These are phyloP conservation scores for Thozetella sp. DNA, from an alignment of 495 filamentous ascomycete species.

Conservation along the genomic window DNA sequence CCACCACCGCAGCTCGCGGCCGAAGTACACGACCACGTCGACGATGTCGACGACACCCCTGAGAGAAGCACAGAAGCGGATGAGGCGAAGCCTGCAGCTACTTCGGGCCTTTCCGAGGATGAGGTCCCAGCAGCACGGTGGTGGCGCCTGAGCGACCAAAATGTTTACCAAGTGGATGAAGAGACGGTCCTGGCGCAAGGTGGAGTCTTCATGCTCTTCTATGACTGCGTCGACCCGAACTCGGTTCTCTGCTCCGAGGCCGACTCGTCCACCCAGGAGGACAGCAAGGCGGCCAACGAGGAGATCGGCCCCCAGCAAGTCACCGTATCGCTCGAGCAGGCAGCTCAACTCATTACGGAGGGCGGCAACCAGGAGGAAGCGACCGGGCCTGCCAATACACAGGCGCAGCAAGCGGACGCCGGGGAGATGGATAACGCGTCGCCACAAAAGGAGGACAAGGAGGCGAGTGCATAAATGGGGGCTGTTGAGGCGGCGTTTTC, in stretches of 20 bases:
- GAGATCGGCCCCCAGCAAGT: not conserved
- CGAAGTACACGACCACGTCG: conserved; percentile 5
- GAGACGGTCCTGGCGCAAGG: conserved; percentile 71
- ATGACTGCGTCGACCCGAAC: conserved; percentile 65
- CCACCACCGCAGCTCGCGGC: not conserved
- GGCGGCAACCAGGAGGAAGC: not conserved
- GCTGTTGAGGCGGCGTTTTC: not conserved
- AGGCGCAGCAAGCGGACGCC: not conserved
- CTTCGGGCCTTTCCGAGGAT: not conserved
- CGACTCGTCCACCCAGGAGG: not conserved
- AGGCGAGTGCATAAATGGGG: not conserved
- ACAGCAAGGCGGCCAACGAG: not conserved
- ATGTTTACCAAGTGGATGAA: conserved; percentile 75
- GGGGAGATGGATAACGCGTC: not conserved
- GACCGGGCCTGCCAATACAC: not conserved
- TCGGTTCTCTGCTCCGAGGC: conserved; percentile 19
- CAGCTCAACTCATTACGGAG: not conserved
- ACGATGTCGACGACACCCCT: not conserved
- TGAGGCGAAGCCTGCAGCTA: conserved; percentile 5
- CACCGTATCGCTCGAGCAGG: not conserved
- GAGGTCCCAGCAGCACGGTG: conserved; percentile 41
- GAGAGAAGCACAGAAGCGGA: conserved; percentile 15
- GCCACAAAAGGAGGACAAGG: conserved; percentile 4
- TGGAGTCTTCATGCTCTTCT: conserved; percentile 98
- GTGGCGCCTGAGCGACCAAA: conserved; percentile 88